Percentiles rank a stretch among this genome's conserved stretches.
Conservation (phyloP, 352 stramenopile species). For the Pilasporangium apinafurcum region DNA sequence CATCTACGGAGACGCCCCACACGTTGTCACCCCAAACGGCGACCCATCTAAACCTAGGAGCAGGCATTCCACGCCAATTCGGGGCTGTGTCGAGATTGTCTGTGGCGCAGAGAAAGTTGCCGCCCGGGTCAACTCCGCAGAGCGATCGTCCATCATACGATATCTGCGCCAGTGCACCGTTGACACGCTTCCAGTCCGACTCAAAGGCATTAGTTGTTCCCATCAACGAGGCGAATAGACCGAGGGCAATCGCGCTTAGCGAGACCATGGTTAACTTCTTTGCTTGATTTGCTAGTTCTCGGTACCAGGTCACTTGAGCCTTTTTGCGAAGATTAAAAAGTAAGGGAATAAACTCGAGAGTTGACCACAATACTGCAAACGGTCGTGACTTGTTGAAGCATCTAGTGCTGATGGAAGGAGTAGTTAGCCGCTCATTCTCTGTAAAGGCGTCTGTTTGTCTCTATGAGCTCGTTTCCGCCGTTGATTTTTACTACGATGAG, state of each 20-base stretch:
- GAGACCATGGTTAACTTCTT: conserved; percentile 4
- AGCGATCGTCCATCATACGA: conserved; percentile 10
- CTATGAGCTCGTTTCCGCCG: too few species aligned
- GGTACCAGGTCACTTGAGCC: too few species aligned
- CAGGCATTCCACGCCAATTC: neutral
- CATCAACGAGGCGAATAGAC: neutral
- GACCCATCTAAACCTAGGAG: conserved; percentile 6
- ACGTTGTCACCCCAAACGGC: conserved; percentile 15
- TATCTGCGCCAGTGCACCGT: neutral
- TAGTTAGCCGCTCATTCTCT: too few species aligned
- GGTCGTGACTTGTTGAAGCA: too few species aligned
- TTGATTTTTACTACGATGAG: too few species aligned
- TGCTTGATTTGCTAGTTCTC: neutral
- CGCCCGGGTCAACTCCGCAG: conserved; percentile 2
- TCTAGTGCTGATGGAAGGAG: too few species aligned
- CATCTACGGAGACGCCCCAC: conserved; percentile 11
- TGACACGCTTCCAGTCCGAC: conserved; percentile 3
- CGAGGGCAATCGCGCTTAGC: conserved; percentile 4
- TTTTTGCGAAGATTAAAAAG: too few species aligned
- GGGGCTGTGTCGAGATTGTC: neutral
- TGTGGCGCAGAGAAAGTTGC: conserved; percentile 5
- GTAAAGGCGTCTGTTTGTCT: too few species aligned
- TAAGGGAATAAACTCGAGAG: too few species aligned
- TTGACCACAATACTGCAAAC: too few species aligned
- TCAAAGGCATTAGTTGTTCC: neutral